Conservation (phyloP, 768 basidiomycete species). For the Lactarius pseudohatsudake region DNA sequence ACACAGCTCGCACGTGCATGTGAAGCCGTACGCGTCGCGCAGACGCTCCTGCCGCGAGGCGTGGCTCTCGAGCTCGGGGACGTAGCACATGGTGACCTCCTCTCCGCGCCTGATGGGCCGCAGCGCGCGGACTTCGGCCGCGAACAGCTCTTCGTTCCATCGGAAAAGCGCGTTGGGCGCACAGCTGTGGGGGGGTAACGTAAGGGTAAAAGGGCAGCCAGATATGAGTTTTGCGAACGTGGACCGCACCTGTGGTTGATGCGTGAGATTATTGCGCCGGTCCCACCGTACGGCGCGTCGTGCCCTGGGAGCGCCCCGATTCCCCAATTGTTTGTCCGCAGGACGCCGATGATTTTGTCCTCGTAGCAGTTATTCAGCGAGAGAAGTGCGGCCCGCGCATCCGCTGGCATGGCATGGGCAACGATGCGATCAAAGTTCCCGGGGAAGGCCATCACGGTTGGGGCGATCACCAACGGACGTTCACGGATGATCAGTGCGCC, state of each 20-base stretch:
- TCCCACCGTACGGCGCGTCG: conserved; percentile 29
- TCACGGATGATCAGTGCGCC: conserved; percentile 42
- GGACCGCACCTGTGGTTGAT: conserved; percentile 30
- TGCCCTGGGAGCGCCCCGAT: conserved; percentile 21
- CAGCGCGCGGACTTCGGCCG: conserved; percentile 34
- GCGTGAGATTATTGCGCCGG: conserved; percentile 31
- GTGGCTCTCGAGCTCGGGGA: conserved; percentile 15
- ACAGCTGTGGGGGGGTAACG: conserved; percentile 23
- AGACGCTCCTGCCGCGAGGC: conserved; percentile 34
- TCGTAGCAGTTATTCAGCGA: conserved; percentile 20
- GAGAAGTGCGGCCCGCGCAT: conserved; percentile 11
- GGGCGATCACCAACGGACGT: conserved; percentile 39
- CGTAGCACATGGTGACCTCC: conserved; percentile 38
- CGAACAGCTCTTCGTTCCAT: conserved; percentile 36
- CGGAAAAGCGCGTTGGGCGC: conserved; percentile 27
- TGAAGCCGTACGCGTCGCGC: conserved; percentile 35
- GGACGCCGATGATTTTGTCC: conserved; percentile 19
- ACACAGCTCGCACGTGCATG: conserved; percentile 41
- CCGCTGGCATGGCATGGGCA: conserved; percentile 14
- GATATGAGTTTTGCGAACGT: neutral
- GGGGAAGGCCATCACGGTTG: conserved; percentile 20
- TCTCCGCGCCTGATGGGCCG: conserved; percentile 38
- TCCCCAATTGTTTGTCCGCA: conserved; percentile 19
- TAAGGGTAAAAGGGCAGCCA: neutral
- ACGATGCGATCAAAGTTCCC: conserved; percentile 11